Conservation (phyloP, 352 stramenopile genomes). For the Globisporangium splendens region DNA sequence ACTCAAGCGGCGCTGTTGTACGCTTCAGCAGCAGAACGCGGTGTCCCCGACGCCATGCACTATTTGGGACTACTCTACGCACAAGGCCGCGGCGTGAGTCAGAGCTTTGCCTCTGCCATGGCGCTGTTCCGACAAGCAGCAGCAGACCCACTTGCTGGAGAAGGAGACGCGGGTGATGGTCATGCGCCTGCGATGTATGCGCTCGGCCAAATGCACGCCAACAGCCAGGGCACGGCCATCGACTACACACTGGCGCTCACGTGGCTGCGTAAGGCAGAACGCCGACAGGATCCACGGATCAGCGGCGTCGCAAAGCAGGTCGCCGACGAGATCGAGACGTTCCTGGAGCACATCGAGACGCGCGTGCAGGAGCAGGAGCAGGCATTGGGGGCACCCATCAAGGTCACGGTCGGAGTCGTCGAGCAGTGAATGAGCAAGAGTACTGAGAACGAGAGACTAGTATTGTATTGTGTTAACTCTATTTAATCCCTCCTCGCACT, state of each 20-base stretch:
- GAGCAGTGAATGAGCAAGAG: slow-evolving; percentile 16
- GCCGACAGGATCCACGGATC: slow-evolving; percentile 27
- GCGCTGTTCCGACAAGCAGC: slow-evolving; percentile 39
- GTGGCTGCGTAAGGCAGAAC: slow-evolving; percentile 39
- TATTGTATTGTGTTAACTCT: slow-evolving; percentile 9
- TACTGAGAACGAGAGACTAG: slow-evolving; percentile 3
- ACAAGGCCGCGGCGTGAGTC: slow-evolving; percentile 36
- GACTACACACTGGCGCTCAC: slow-evolving; percentile 45
- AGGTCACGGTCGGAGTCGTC: slow-evolving; percentile 34
- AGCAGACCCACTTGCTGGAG: slow-evolving; percentile 3
- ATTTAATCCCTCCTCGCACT: neutral
- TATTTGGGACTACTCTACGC: slow-evolving; percentile 48
- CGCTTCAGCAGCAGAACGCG: slow-evolving; percentile 16
- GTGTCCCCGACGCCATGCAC: slow-evolving; percentile 47
- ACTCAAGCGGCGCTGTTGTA: slow-evolving; percentile 33
- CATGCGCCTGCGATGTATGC: slow-evolving; percentile 48
- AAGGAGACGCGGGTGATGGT: slow-evolving; percentile 1
- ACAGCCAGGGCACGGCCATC: slow-evolving; percentile 24
- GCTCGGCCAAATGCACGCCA: slow-evolving; percentile 44
- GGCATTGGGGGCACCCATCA: slow-evolving; percentile 37
- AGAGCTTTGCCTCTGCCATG: slow-evolving; percentile 29
- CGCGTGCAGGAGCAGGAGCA: slow-evolving; percentile 38
- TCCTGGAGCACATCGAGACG: slow-evolving; percentile 40
- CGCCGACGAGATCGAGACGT: slow-evolving; percentile 30
- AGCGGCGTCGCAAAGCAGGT: slow-evolving; percentile 18